Conservation (phyloP, 2,329 filamentous ascomycete genomes). For the Fusarium odoratissimum region DNA sequence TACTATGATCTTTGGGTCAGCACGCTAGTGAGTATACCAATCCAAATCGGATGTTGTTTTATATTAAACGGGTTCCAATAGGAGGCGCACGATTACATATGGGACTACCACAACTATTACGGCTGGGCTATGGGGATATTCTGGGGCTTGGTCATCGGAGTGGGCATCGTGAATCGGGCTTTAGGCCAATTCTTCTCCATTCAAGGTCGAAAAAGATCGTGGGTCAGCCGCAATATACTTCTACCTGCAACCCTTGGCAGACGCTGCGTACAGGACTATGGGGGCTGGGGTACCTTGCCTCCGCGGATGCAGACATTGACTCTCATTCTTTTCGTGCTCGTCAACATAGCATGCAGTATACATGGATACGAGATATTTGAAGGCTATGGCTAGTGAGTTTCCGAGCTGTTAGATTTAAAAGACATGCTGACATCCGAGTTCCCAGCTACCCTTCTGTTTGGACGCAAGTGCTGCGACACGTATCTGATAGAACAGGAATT, state of each 20-base stretch:
- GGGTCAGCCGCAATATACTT: conserved; percentile 1
- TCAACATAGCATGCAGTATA: conserved; percentile 1
- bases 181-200: rapidly evolving
- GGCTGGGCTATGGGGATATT: conserved; percentile 12
- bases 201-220: not conserved
- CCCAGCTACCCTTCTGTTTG: conserved; percentile 50
- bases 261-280: conserved; percentile 13
- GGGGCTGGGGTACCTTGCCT: conserved; percentile 7
- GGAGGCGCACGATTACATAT: conserved; percentile 12
- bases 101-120: conserved; percentile 6
- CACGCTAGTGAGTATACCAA: not conserved
- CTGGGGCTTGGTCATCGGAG: not conserved
- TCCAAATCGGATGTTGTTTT: rapidly evolving
- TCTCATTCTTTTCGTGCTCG: not conserved
- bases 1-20: conserved; percentile 3
- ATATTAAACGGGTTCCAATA: not conserved
- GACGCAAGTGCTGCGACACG: conserved; percentile 62
- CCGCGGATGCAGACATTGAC: conserved; percentile 1
- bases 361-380: conserved; percentile 17
- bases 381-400: conserved; percentile 20
- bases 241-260: not conserved
- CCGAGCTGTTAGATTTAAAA: rapidly evolving
- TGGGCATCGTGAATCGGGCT: not conserved
- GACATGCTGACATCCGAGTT: not conserved
- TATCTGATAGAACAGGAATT: conserved; percentile 72